Conservation (phyloP, 305 asterid species). For the Solanum chacoense region DNA sequence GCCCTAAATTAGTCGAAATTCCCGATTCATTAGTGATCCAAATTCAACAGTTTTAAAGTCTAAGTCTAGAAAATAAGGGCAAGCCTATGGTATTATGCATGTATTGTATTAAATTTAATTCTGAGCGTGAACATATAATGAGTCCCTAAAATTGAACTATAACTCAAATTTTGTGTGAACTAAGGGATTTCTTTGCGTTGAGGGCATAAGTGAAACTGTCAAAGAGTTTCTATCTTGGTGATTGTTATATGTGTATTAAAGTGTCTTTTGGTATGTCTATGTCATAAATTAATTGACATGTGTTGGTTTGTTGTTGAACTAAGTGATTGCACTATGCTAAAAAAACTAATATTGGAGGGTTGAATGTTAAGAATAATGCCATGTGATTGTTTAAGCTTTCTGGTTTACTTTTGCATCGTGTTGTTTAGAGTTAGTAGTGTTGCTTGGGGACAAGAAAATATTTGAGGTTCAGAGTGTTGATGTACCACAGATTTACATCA, state of each 20-base stretch:
- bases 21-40: neutral
- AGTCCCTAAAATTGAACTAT: too few species aligned
- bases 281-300: neutral
- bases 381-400: neutral
- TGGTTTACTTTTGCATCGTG: neutral
- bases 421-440: neutral
- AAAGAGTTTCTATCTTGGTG: too few species aligned
- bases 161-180: neutral
- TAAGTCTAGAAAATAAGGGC: neutral
- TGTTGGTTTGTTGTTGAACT: neutral
- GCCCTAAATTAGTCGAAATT: neutral
- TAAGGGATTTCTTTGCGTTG: neutral
- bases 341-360: neutral
- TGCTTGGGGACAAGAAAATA: neutral
- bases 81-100: neutral
- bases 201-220: neutral
- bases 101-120: neutral
- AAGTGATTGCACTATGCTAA: neutral
- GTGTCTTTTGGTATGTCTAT: too few species aligned
- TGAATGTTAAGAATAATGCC: neutral
- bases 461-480: neutral
- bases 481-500: neutral
- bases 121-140: neutral
- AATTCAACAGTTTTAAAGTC: neutral
- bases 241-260: too few species aligned